Conservation (phyloP, 2,329 filamentous ascomycete genomes). For the Trichoderma cornu-damae region DNA sequence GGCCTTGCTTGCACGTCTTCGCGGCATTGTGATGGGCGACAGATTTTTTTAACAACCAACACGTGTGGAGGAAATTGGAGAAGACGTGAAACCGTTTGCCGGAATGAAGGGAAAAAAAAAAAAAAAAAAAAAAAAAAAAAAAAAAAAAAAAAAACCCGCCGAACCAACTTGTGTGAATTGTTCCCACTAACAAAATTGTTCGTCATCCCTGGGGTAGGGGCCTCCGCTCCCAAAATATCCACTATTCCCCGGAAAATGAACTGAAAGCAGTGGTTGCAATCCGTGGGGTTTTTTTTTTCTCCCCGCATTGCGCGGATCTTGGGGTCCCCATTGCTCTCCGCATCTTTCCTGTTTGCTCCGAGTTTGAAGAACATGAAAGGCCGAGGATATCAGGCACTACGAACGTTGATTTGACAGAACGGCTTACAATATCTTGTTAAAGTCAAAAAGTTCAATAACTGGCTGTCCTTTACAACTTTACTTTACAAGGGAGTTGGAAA, state of each 20-base stretch:
- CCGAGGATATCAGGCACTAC: not conserved
- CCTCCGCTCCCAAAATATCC: not conserved
- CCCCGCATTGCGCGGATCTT: slow-evolving; percentile 2
- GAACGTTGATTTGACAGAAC: too few species aligned
- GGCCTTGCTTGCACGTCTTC: slow-evolving; percentile 15
- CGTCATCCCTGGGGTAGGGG: not conserved
- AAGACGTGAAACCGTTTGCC: not conserved
- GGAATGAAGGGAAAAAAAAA: not conserved
- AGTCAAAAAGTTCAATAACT: too few species aligned
- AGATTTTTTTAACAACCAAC: too few species aligned
- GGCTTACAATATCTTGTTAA: not conserved
- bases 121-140: not conserved
- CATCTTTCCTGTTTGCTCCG: slow-evolving; percentile 4
- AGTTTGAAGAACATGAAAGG: not conserved
- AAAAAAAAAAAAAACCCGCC: not conserved
- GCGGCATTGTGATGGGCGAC: not conserved
- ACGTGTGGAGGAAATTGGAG: not conserved
- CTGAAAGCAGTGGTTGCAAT: not conserved
- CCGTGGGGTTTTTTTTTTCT: not conserved
- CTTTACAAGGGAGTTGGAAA: too few species aligned
- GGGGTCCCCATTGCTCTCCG: slow-evolving; percentile 4
- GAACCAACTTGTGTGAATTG: slow-evolving; percentile 5
- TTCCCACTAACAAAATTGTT: slow-evolving; percentile 1
- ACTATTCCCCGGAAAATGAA: not conserved
- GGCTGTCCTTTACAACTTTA: too few species aligned